Conservation (phyloP, 148 eudicot genomes). For the Heliamphora exappendiculata region DNA sequence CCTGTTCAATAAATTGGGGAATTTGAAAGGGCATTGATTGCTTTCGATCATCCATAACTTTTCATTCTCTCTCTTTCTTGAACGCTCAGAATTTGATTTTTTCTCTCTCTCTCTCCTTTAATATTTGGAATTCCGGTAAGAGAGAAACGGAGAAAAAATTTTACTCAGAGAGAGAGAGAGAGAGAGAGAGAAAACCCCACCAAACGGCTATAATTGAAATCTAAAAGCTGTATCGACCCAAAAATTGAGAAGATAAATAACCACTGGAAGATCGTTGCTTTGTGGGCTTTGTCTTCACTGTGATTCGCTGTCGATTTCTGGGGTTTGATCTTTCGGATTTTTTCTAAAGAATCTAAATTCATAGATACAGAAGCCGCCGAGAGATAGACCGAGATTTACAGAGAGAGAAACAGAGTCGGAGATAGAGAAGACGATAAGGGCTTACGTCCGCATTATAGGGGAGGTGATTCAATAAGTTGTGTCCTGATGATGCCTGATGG, state of each 20-base stretch:
- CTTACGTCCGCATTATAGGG: slow-evolving; percentile 15
- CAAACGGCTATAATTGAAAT: slow-evolving; percentile 29
- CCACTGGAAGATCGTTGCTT: neutral
- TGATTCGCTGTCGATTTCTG: slow-evolving; percentile 2
- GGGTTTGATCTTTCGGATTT: neutral
- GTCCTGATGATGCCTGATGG: slow-evolving; percentile 35
- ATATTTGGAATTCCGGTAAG: neutral
- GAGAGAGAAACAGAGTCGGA: neutral
- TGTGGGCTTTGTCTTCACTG: neutral
- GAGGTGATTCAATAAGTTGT: neutral
- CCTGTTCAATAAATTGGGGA: neutral
- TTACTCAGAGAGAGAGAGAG: slow-evolving; percentile 10
- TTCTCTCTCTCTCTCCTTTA: slow-evolving; percentile 8
- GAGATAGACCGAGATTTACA: neutral
- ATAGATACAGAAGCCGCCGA: neutral
- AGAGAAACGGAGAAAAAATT: slow-evolving; percentile 14
- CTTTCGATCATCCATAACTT: neutral
- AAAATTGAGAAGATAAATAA: neutral
- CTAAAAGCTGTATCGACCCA: neutral
- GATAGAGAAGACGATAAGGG: neutral
- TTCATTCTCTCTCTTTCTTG: neutral
- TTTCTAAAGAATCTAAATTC: neutral
- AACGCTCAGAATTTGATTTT: neutral
- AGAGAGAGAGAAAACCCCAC: slow-evolving; percentile 11
- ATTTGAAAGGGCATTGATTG: neutral